A percentile compares a stretch with the other conserved stretches of the same genome.
Evolutionary conservation across 345 rosid species (phyloP).

Genomic region (Excoecaria cochinchinensis): DNA sequence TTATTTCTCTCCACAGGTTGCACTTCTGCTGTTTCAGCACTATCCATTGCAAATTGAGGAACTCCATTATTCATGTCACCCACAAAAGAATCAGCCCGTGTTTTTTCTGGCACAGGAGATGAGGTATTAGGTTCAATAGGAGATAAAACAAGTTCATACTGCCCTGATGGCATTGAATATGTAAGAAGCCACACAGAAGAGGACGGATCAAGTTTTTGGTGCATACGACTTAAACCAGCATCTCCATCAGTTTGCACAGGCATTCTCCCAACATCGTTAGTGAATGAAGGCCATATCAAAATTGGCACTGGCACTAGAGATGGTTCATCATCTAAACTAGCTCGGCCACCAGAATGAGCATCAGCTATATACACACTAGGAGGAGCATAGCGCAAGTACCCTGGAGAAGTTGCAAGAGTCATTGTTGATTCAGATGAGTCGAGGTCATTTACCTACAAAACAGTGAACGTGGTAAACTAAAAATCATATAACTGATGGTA

Average conservation of each 20-base stretch:
- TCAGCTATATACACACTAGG: constrained; percentile 54
- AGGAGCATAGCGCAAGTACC: constrained; percentile 58
- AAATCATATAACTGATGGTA: background rate
- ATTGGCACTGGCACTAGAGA: constrained; percentile 48
- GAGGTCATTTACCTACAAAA: constrained; percentile 70
- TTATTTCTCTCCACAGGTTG: constrained; percentile 45
- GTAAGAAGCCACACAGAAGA: constrained; percentile 41
- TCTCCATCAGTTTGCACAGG: constrained; percentile 29
- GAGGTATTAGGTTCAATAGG: constrained; percentile 47
- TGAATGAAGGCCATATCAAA: constrained; percentile 46
- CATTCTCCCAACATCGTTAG: constrained; percentile 42
- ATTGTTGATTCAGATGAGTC: constrained; percentile 62
- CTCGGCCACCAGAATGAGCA: constrained; percentile 40
- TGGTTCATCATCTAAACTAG: constrained; percentile 46
- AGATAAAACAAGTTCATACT: constrained; percentile 34
- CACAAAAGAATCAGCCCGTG: constrained; percentile 9
- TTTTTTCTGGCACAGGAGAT: constrained; percentile 25
- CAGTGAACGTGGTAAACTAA: constrained; percentile 2
- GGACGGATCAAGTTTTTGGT: constrained; percentile 38
- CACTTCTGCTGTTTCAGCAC: constrained; percentile 39
- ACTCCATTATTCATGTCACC: background rate
- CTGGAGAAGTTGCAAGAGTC: constrained; percentile 61
- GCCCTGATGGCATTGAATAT: constrained; percentile 37
- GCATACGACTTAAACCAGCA: constrained; percentile 41
- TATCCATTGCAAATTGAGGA: constrained; percentile 46